Base-by-base conservation (phyloP, 257 asterid genomes). In the Lycium barbarum region DNA sequence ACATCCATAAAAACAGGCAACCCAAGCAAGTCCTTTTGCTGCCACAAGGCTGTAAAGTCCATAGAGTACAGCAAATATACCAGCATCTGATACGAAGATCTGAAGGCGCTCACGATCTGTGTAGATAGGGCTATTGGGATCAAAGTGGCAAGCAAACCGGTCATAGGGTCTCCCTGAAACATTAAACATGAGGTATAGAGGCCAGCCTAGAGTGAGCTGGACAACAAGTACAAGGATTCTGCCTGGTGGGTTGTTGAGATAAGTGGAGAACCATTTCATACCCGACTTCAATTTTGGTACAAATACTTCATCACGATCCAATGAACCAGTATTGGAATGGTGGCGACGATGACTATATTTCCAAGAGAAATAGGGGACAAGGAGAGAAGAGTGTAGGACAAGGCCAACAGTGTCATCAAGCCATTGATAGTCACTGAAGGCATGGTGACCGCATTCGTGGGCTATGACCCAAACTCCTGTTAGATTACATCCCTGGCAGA, bases 201-300 rank as follows among this genome's bases (percentile, higher is more conserved):
- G 98, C 97, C 98, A 94, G 49, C 98, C 98, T 0, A 94, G 90
- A 18, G 91, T 88, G 54, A 92, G 89, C 88, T 93, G 95, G 80
- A 90, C 67, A 3, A 86, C 0, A 9, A 94, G 97, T 2, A 65
- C 79, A 7, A 94, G 20, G 54, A 86, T 87, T 83, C 98, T 84
- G 49, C 97, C 97, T 0, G 90, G 89, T 53, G 97, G 98, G 83
- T 94, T 94, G 95, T 89, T 93, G 33, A 89, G 83, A 80, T 88
- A 82, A 87, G 88, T 93, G 80, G 93, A 76, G 22, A 79, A 84
- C 87, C 91, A 88, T 11, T 81, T 6, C 17, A 93, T 84, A 9
- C 53, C 9, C 5, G 98, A 90, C 84, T 91, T 93, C 35, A 49
- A 26, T 54, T 91, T 94, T 0, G 97, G 97, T 0, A 94, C 98